phyloP scores from a whole-genome alignment of 2,329 filamentous ascomycete species.

The Monosporascus sp. region DNA sequence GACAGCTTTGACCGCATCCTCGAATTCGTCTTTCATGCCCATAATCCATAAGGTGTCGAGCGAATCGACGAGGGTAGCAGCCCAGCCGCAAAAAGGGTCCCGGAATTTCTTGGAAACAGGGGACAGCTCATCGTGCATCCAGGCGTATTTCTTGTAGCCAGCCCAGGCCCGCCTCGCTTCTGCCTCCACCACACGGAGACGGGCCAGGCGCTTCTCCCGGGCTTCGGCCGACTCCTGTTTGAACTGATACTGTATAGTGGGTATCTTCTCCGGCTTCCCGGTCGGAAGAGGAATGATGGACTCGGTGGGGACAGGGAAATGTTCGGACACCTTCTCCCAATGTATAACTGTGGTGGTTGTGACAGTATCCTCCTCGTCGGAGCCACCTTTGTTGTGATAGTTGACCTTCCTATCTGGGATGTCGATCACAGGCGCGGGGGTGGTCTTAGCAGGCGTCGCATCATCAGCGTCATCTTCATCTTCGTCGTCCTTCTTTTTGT shows the following conservation, averaged over 20 bases:
- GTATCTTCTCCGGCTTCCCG: slow-evolving; percentile 63
- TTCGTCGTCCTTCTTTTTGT: slow-evolving; percentile 15
- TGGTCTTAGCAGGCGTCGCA: slow-evolving; percentile 10
- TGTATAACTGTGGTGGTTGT: slow-evolving; percentile 40
- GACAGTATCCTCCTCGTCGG: slow-evolving; percentile 15
- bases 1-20: slow-evolving; percentile 53
- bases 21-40: slow-evolving; percentile 62
- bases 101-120: slow-evolving; percentile 63
- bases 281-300: slow-evolving; percentile 73
- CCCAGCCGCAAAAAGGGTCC: slow-evolving; percentile 82
- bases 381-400: slow-evolving; percentile 19
- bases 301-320: slow-evolving; percentile 68
- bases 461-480: slow-evolving; percentile 17
- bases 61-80: slow-evolving; percentile 61
- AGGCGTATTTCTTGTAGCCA: slow-evolving; percentile 75
- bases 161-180: slow-evolving; percentile 76
- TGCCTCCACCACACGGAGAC: slow-evolving; percentile 62
- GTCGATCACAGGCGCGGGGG: slow-evolving; percentile 17
- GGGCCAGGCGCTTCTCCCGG: slow-evolving; percentile 57
- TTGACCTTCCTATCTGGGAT: slow-evolving; percentile 26
- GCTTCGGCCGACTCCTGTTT: slow-evolving; percentile 55
- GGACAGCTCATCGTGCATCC: slow-evolving; percentile 79
- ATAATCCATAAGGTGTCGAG: slow-evolving; percentile 71
- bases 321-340: slow-evolving; percentile 70
- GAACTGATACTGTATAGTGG: slow-evolving; percentile 72